Base-by-base conservation (phyloP, 1,139 yeast species). In the Taphrina wiesneri region DNA sequence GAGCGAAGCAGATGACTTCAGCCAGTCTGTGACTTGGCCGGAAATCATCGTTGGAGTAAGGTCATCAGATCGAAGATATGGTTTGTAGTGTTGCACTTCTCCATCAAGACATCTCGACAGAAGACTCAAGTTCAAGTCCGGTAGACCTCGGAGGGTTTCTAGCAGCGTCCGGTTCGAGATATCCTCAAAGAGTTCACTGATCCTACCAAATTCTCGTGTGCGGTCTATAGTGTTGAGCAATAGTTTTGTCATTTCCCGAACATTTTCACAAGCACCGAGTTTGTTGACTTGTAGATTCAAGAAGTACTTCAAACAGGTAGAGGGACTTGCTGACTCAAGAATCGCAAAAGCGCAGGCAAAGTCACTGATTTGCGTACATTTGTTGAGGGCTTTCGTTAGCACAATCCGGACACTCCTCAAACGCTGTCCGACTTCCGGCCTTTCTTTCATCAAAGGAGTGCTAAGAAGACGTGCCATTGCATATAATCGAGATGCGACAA, bases 241-340 rank as follows among this genome's bases (percentile, higher is more conserved):
- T 11, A 28, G 39, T 5, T n/a, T 15, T 25, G 57, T 45, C 19
- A 60, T 32, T 13, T 39, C 46, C 26, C 26, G 26, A 7, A 60
- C 30, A 21, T 28, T 28, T 7, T 11, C 17, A n/a, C 57, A 51
- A 15, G 26, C 5, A 2, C 23, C 17, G 17, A 39, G 28, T n/a
- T 17, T 11, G 2, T 19, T 28, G n/a, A 32, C 30, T 17, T 51
- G 56, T 39, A 60, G 41, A 28, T 30, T 19, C 23, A 60, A 57
- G 43, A 52, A 60, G 26, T 60, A 39, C 30, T n/a, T 36, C n/a
- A 60, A 30, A 21, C 64, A 60, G 11, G 56, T 26, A 39, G 17
- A 11, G 6, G 56, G 64, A 7, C 43, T 26, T 3, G 56, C 47
- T 7, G 64, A 36, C 15, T 49, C 51, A 3, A 51, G 17, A 13